These are phyloP conservation scores for Helminthosporium solani DNA, from an alignment of 2,329 filamentous ascomycete genomes.

Conservation along the genomic window DNA sequence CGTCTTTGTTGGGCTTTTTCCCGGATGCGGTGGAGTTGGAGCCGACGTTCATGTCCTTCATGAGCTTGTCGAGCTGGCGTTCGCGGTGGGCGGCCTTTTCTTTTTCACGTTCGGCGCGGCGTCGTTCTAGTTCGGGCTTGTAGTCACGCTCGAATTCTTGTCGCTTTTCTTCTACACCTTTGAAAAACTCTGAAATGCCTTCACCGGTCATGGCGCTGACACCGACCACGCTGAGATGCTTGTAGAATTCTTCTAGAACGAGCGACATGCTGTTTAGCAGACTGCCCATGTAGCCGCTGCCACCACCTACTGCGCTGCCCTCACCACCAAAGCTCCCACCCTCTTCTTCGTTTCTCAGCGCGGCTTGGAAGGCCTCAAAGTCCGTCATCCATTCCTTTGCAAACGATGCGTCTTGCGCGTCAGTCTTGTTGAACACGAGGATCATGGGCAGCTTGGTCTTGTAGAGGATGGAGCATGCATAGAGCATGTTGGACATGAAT, in stretches of 20 bases:
- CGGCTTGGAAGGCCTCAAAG: slow-evolving; percentile 91
- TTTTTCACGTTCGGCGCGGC: slow-evolving; percentile 72
- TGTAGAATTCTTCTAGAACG: slow-evolving; percentile 96
- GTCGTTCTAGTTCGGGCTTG: slow-evolving; percentile 82
- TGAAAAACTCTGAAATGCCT: slow-evolving; percentile 91
- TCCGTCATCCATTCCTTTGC: slow-evolving; percentile 99
- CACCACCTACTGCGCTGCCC: slow-evolving; percentile 57
- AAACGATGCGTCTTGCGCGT: slow-evolving; percentile 86
- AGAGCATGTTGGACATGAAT: slow-evolving; percentile 99
- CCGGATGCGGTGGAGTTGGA: background rate
- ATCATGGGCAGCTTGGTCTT: slow-evolving; percentile 99
- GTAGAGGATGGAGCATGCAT: slow-evolving; percentile 97
- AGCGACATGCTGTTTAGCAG: slow-evolving; percentile 96
- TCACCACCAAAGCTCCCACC: slow-evolving; percentile 75
- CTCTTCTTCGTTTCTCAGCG: slow-evolving; percentile 77
- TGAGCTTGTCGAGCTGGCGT: slow-evolving; percentile 84
- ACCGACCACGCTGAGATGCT: slow-evolving; percentile 86
- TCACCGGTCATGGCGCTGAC: slow-evolving; percentile 92
- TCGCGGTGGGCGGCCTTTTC: slow-evolving; percentile 71
- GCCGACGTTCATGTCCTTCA: slow-evolving; percentile 80
- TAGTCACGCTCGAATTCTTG: slow-evolving; percentile 89
- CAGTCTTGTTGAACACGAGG: slow-evolving; percentile 98
- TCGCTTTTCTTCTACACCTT: slow-evolving; percentile 81
- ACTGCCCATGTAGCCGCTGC: slow-evolving; percentile 94
- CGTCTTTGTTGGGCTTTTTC: slow-evolving; percentile 41